Evolutionary conservation across 495 filamentous ascomycete species (phyloP).

Genomic region (Penicillium lividum): DNA sequence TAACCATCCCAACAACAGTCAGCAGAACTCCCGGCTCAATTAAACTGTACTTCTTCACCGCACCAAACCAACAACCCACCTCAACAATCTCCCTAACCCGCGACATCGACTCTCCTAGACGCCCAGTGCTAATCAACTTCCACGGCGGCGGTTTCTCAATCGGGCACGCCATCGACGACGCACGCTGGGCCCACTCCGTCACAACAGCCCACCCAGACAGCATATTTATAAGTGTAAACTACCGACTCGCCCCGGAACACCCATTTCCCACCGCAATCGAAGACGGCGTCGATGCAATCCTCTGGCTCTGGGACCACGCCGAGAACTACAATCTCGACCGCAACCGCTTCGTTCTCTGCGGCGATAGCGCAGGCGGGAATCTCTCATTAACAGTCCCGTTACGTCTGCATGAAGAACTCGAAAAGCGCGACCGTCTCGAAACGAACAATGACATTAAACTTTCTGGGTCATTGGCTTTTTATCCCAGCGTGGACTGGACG

Average conservation of each 20-base stretch:
- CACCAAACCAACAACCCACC: not conserved
- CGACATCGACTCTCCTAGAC: not conserved
- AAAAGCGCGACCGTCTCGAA: conserved; percentile 17
- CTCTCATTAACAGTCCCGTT: conserved; percentile 70
- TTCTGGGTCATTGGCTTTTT: conserved; percentile 61
- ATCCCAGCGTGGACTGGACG: conserved; percentile 75
- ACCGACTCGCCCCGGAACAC: conserved; percentile 39
- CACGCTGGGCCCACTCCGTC: conserved; percentile 20
- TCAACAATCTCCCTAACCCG: conserved; percentile 5
- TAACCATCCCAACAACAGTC: conserved; percentile 23
- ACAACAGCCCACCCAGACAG: conserved; percentile 9
- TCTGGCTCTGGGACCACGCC: conserved; percentile 54
- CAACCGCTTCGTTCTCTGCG: conserved; percentile 60
- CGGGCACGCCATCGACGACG: conserved; percentile 32
- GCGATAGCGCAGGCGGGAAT: conserved; percentile 77
- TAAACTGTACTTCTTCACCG: conserved; percentile 25
- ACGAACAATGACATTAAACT: conserved; percentile 30
- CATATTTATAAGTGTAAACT: conserved; percentile 32
- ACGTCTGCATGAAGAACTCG: conserved; percentile 43
- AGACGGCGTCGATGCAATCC: conserved; percentile 59
- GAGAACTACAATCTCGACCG: conserved; percentile 50
- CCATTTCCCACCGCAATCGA: conserved; percentile 56
- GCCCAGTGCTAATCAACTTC: conserved; percentile 25
- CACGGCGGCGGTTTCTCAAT: conserved; percentile 43
- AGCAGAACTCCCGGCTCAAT: conserved; percentile 22